Evolutionary conservation across 768 basidiomycete species (phyloP), one percentile per base, ranked within the genome.

Genomic region (Sutorius australiensis): DNA sequence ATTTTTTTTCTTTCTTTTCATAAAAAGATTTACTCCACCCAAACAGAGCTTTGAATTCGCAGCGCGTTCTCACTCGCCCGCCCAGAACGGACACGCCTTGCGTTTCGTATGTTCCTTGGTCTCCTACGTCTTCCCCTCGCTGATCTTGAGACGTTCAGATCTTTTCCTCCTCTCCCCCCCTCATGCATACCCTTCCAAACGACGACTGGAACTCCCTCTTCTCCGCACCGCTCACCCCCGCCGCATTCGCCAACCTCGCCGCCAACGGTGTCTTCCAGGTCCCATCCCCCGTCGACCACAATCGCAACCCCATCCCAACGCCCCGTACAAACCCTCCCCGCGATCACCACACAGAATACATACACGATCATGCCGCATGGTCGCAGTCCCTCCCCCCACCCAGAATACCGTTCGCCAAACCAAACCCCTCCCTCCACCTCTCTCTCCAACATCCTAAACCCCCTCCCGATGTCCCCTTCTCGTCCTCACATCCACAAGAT

Each of bases 171-270:
- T 28, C 31, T 8, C 4, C 24, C 1, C 17, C 4, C 31, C n/a
- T 43, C 42, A 69, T 65, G 63, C 67, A 67, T 1, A 11, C 67
- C 9, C 21, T 67, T 45, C 43, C 61, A 6, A 60, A 52, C 49
- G 65, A 65, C n/a, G 75, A 77, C 32, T 89, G 87, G 87, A 70
- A 67, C 24, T 71, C 75, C 58, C 48, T 86, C 17, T 86, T 86
- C 66, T 73, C 85, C n/a, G 65, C 78, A 4, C 81, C 87, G 2
- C 72, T 87, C 46, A 77, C 84, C 54, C 81, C 84, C 6, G 65
- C 77, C 40, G 71, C 82, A 32, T 87, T 86, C 60, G 79, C 82
- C 37, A 77, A 79, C 33, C 77, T 88, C 39, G 77, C 81, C 12
- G 79, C 84, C 3, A 82, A 81, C 61, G 82, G 80, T 59, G 73